These are phyloP conservation scores for Geotrichum cucujoidarum DNA, from an alignment of 1,139 yeast genomes.

Conservation along the genomic window DNA sequence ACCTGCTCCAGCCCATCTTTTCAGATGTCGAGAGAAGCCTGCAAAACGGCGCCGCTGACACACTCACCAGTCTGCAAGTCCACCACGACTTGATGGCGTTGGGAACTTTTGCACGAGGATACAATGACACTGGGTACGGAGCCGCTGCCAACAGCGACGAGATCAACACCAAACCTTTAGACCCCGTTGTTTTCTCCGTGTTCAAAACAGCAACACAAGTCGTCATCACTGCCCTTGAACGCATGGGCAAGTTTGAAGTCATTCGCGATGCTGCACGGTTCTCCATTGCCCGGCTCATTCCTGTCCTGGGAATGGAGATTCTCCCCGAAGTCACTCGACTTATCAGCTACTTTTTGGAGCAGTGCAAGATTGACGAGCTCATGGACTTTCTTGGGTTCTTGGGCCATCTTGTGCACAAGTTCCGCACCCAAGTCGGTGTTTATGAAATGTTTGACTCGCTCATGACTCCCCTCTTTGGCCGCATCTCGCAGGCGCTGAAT, in stretches of 20 bases:
- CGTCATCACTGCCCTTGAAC: conserved; percentile 76
- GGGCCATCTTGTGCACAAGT: conserved; percentile 81
- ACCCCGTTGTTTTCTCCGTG: conserved; percentile 43
- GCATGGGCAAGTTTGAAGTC: conserved; percentile 57
- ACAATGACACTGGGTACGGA: conserved; percentile 41
- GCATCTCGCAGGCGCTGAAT: conserved; percentile 54
- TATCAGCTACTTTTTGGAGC: conserved; percentile 67
- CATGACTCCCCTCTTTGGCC: conserved; percentile 65
- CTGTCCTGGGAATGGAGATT: conserved; percentile 56
- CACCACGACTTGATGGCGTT: conserved; percentile 86
- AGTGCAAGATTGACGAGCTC: conserved; percentile 59
- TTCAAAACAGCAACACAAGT: conserved; percentile 75
- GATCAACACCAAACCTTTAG: conserved; percentile 17
- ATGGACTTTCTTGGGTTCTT: conserved; percentile 78
- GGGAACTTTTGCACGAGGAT: conserved; percentile 85
- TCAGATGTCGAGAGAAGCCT: conserved; percentile 58
- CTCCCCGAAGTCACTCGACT: conserved; percentile 63
- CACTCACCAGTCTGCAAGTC: conserved; percentile 58
- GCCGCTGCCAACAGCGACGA: conserved; percentile 18
- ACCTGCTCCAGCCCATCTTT: conserved; percentile 75
- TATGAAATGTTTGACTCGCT: conserved; percentile 70
- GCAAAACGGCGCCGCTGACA: conserved; percentile 38
- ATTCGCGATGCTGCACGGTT: conserved; percentile 84
- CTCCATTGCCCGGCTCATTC: conserved; percentile 80
- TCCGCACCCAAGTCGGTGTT: conserved; percentile 59